Conservation (phyloP, 2,329 filamentous ascomycete species). For the Gnomoniopsis sp. region DNA sequence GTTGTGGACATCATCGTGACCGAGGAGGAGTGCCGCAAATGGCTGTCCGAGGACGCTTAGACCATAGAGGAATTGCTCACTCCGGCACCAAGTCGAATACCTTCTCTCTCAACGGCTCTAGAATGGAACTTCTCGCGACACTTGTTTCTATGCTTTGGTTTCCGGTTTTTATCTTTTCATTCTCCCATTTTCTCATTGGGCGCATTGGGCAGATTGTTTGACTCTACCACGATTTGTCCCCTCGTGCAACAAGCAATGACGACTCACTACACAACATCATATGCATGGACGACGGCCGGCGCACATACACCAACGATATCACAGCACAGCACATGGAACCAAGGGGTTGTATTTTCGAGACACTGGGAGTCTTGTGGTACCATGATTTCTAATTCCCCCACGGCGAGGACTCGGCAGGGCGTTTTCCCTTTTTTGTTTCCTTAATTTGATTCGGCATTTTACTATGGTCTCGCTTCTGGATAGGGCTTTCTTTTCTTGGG, state of each 20-base stretch:
- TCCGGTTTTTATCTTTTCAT: neutral
- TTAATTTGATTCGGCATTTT: neutral
- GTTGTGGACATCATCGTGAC: constrained; percentile 75
- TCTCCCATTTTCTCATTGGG: neutral
- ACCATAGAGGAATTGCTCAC: neutral
- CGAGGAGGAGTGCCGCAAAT: constrained; percentile 69
- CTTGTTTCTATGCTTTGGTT: neutral
- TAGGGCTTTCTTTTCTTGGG: neutral
- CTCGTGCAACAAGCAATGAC: constrained; percentile 1
- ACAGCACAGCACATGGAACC: constrained; percentile 7
- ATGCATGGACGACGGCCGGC: neutral
- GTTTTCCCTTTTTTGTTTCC: constrained; percentile 1
- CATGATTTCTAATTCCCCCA: constrained; percentile 10
- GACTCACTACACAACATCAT: neutral
- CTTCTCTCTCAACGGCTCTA: neutral
- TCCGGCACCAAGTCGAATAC: neutral
- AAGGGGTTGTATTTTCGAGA: constrained; percentile 6
- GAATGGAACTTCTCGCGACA: constrained; percentile 17
- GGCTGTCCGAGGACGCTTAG: constrained; percentile 58
- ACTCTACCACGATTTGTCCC: neutral
- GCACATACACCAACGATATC: constrained; percentile 4
- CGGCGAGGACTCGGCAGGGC: neutral
- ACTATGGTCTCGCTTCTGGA: neutral
- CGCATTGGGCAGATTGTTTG: constrained; percentile 6
- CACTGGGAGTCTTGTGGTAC: constrained; percentile 10